A percentile compares a stretch with the other conserved stretches of the same genome.
Evolutionary conservation across 2,329 filamentous ascomycete genomes (phyloP).

Genomic region (Fusarium nanum): DNA sequence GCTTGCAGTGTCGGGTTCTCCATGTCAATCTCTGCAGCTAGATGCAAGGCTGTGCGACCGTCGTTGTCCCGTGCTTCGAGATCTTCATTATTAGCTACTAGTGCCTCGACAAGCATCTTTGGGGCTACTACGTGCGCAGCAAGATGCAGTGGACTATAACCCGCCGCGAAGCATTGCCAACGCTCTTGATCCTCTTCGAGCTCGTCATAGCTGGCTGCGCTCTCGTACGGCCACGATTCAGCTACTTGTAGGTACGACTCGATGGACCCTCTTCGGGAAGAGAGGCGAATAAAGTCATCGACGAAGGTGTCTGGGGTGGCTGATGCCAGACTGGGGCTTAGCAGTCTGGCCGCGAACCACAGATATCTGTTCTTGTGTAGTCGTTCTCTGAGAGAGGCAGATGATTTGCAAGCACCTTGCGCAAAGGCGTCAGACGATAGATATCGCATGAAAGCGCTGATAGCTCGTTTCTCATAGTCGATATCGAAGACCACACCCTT

Average conservation of each 20-base stretch:
- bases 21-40: slow-evolving; percentile 7
- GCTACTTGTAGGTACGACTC: slow-evolving; percentile 15
- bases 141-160: slow-evolving; percentile 7
- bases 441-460: background rate
- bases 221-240: slow-evolving; percentile 1
- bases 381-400: background rate
- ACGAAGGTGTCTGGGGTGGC: background rate
- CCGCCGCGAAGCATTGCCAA: background rate
- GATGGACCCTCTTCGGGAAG: background rate
- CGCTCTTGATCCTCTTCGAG: slow-evolving; percentile 1
- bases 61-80: background rate
- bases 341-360: background rate
- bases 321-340: background rate
- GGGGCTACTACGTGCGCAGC: slow-evolving; percentile 2
- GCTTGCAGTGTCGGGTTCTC: background rate
- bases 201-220: background rate
- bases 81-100: background rate
- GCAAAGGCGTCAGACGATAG: background rate
- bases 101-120: background rate
- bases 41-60: slow-evolving; percentile 6
- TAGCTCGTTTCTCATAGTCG: background rate
- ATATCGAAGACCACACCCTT: background rate
- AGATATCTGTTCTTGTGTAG: background rate
- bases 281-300: background rate
- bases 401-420: background rate